Percentiles rank a stretch among this genome's conserved stretches.
Evolutionary conservation across 305 asterid species (phyloP).

Genomic region (Fraxinus angustifolia): DNA sequence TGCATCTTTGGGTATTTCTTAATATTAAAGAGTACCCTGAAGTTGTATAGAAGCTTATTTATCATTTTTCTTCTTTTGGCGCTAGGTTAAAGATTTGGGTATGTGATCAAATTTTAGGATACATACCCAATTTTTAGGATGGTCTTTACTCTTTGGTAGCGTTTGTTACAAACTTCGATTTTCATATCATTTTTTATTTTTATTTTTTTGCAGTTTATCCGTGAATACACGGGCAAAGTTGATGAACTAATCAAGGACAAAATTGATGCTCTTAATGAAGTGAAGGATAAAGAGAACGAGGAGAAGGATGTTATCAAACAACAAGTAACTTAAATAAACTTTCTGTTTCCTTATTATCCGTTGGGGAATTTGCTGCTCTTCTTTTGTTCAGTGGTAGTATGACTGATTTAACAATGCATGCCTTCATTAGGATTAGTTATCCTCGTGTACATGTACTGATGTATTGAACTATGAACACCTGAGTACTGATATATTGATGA

Average conservation of each 20-base stretch:
- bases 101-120: not conserved
- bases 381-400: not conserved
- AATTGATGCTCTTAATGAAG: constrained; percentile 75
- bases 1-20: not conserved
- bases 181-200: not conserved
- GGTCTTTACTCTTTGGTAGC: not conserved
- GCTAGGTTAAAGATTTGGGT: not conserved
- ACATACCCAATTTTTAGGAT: not conserved
- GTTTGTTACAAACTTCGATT: not conserved
- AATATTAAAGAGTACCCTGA: not conserved
- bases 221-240: constrained; percentile 92
- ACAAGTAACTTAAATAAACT: constrained; percentile 50
- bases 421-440: not conserved
- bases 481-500: not conserved
- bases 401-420: not conserved
- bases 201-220: constrained; percentile 64
- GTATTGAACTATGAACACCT: not conserved
- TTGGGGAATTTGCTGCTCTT: not conserved
- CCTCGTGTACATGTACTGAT: not conserved
- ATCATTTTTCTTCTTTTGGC: not conserved
- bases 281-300: constrained; percentile 77
- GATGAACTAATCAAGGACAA: constrained; percentile 89
- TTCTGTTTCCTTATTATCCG: not conserved
- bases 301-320: constrained; percentile 83
- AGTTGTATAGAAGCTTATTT: not conserved